Evolutionary conservation across 495 filamentous ascomycete species (phyloP).

Genomic region (Amniculicola lignicola): DNA sequence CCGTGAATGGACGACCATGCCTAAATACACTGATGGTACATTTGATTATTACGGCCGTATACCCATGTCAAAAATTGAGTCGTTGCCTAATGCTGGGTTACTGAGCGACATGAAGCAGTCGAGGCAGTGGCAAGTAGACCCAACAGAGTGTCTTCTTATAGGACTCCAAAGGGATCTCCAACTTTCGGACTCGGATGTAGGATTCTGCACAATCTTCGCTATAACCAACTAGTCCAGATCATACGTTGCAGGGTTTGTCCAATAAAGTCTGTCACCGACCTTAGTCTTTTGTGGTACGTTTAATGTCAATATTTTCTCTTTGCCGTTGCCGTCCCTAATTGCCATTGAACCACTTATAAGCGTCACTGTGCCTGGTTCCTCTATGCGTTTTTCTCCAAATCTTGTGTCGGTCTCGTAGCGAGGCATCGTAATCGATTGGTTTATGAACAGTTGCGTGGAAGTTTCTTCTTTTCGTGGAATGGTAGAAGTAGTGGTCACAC

Average conservation of each 20-base stretch:
- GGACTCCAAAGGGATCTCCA: not conserved
- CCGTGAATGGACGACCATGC: not conserved
- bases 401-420: not conserved
- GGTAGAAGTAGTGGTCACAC: not conserved
- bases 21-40: not conserved
- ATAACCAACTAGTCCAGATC: not conserved
- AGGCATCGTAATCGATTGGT: not conserved
- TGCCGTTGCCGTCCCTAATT: not conserved
- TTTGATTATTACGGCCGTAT: not conserved
- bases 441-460: not conserved
- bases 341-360: not conserved
- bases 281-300: not conserved
- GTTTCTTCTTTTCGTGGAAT: not conserved
- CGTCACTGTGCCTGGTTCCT: not conserved
- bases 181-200: not conserved
- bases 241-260: not conserved
- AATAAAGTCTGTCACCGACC: not conserved
- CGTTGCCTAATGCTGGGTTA: not conserved
- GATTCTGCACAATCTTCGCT: not conserved
- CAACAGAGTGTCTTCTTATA: not conserved
- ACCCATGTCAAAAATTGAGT: not conserved
- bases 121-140: not conserved
- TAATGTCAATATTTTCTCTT: not conserved
- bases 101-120: not conserved
- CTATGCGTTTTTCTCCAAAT: not conserved